Percentiles rank a stretch among this genome's conserved stretches.
Conservation (phyloP, 306 rosid genomes). For the Glycine tomentella region DNA sequence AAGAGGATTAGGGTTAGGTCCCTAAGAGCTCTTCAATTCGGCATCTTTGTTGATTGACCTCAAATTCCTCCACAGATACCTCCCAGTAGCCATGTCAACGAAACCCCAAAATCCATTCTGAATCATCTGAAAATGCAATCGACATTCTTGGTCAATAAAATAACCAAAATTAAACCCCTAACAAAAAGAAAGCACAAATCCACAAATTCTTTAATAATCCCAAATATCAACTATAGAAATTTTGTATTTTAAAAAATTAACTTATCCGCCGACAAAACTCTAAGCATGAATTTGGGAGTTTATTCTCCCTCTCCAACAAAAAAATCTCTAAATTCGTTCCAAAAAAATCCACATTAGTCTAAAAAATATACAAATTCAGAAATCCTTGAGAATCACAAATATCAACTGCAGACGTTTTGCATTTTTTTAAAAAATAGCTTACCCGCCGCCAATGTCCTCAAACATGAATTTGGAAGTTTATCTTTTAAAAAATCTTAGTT, state of each 20-base stretch:
- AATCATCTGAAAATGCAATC: constrained; percentile 54
- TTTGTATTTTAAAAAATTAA: neutral
- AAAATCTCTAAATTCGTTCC: neutral
- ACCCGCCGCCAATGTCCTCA: neutral
- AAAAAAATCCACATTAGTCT: neutral
- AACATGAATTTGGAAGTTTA: neutral
- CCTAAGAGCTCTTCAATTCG: constrained; percentile 42
- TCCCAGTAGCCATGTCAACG: constrained; percentile 86
- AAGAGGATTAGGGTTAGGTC: neutral
- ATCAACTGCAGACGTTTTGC: neutral
- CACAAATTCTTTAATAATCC: neutral
- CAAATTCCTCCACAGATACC: constrained; percentile 78
- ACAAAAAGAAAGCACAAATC: neutral
- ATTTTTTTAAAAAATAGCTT: neutral
- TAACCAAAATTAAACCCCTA: neutral
- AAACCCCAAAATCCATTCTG: constrained; percentile 71
- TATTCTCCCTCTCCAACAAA: no score
- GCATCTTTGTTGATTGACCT: constrained; percentile 45
- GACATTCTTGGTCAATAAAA: neutral
- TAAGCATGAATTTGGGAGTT: no score
- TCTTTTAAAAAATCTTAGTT: neutral
- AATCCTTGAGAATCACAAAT: no score
- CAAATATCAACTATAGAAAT: neutral
- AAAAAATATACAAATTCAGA: neutral
- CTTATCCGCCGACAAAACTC: no score